These are phyloP conservation scores for Phytophthora vignae DNA, from an alignment of 352 stramenopile species.

Conservation along the genomic window DNA sequence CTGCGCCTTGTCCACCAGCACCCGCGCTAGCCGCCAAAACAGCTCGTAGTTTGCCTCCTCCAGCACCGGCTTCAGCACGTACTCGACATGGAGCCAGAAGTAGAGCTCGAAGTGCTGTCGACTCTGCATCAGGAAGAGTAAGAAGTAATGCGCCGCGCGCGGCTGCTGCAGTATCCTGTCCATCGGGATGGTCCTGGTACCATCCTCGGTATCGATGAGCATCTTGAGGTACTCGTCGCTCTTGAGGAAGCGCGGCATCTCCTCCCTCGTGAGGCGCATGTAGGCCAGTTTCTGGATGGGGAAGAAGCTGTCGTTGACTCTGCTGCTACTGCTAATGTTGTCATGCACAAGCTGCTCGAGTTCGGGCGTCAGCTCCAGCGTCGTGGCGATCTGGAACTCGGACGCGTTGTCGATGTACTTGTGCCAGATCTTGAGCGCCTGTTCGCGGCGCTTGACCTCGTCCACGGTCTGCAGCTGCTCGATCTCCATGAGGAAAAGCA, in stretches of 20 bases:
- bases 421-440: constrained; percentile 85
- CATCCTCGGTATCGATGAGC: constrained; percentile 84
- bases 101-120: constrained; percentile 90
- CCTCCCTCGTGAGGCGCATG: constrained; percentile 81
- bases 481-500: constrained; percentile 87
- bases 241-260: constrained; percentile 87
- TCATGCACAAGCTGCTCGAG: constrained; percentile 81
- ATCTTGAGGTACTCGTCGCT: constrained; percentile 88
- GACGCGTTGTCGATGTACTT: constrained; percentile 87
- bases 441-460: constrained; percentile 68
- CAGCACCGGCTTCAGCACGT: constrained; percentile 80
- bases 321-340: constrained; percentile 58
- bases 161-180: constrained; percentile 82
- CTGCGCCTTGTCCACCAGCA: constrained; percentile 77
- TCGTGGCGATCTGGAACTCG: constrained; percentile 86
- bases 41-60: constrained; percentile 52
- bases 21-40: constrained; percentile 75
- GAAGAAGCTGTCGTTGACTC: constrained; percentile 80
- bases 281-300: constrained; percentile 88
- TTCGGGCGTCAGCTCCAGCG: constrained; percentile 79
- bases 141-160: constrained; percentile 84
- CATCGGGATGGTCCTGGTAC: constrained; percentile 80
- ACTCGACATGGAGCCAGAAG: constrained; percentile 91
- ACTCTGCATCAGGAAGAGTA: constrained; percentile 89
- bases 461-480: constrained; percentile 81